These are phyloP conservation scores for Fusarium compactum DNA, from an alignment of 2,329 filamentous ascomycete species.

Conservation along the genomic window DNA sequence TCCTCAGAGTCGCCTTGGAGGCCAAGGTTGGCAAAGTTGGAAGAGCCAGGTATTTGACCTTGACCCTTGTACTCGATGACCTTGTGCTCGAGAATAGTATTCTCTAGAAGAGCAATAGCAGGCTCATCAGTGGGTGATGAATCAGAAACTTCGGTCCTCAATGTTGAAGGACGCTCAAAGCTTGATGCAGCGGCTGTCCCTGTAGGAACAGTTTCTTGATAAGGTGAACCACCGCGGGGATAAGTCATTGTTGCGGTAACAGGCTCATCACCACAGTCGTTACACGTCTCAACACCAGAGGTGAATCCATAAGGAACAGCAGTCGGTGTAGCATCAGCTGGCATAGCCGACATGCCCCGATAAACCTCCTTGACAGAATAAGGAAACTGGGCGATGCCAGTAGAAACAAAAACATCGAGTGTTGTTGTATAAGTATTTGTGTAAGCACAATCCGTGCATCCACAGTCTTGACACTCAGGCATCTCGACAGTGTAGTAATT, in stretches of 20 bases:
- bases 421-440: conserved; percentile 45
- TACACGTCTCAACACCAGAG: conserved; percentile 34
- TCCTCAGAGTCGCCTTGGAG: conserved; percentile 2
- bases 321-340: conserved; percentile 34
- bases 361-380: conserved; percentile 46
- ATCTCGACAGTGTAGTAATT: conserved; percentile 42
- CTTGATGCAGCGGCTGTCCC: conserved; percentile 14
- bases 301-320: conserved; percentile 43
- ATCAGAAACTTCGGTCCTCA: conserved; percentile 26
- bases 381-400: conserved; percentile 32
- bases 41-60: background rate
- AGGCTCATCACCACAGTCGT: conserved; percentile 39
- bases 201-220: conserved; percentile 24
- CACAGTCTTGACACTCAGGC: conserved; percentile 44
- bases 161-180: conserved; percentile 27
- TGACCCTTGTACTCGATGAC: conserved; percentile 18
- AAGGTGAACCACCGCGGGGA: conserved; percentile 43
- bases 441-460: conserved; percentile 39
- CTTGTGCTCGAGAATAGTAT: conserved; percentile 34
- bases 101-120: conserved; percentile 20
- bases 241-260: conserved; percentile 45
- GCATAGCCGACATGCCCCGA: conserved; percentile 44
- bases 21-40: conserved; percentile 21
- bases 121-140: conserved; percentile 22
- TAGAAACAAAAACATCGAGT: conserved; percentile 41